Conservation (phyloP, 1,284 basidiomycete genomes). For the Trametes polyzona region DNA sequence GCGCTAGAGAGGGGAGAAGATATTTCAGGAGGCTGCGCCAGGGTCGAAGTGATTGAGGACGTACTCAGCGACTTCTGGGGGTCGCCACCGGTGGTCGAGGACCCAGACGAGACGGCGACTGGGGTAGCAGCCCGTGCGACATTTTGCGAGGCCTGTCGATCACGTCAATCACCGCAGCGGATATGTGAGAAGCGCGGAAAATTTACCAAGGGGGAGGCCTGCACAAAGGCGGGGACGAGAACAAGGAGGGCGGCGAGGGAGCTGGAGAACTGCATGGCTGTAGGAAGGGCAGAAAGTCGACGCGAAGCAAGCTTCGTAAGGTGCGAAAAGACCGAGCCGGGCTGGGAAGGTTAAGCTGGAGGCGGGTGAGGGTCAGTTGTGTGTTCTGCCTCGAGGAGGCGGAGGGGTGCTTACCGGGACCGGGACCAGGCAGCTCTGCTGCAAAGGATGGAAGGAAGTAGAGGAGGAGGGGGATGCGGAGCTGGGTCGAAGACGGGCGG, state of each 20-base stretch:
- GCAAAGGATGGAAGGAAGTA: slow-evolving; percentile 31
- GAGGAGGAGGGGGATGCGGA: slow-evolving; percentile 26
- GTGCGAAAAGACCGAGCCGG: slow-evolving; percentile 42
- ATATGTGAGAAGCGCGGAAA: neutral
- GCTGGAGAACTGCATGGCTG: slow-evolving; percentile 56
- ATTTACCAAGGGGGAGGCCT: slow-evolving; percentile 42
- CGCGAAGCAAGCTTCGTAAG: slow-evolving; percentile 41
- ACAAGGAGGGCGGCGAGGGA: slow-evolving; percentile 46
- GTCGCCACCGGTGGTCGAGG: slow-evolving; percentile 15
- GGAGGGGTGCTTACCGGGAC: slow-evolving; percentile 33
- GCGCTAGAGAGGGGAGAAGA: slow-evolving; percentile 40
- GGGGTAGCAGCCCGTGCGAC: slow-evolving; percentile 23
- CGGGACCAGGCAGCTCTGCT: slow-evolving; percentile 44
- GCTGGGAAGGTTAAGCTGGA: slow-evolving; percentile 33
- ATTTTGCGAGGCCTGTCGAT: no score
- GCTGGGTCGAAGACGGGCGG: slow-evolving; percentile 18
- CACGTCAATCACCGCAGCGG: neutral
- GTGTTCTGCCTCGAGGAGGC: neutral
- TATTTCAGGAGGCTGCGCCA: slow-evolving; percentile 27
- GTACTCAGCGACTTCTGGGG: slow-evolving; percentile 35
- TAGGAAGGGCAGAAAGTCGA: slow-evolving; percentile 28
- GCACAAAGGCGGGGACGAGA: slow-evolving; percentile 48
- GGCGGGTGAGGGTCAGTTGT: slow-evolving; percentile 4
- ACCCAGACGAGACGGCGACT: slow-evolving; percentile 18
- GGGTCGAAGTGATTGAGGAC: slow-evolving; percentile 26